These are phyloP conservation scores for Lactarius indigo DNA, from an alignment of 768 basidiomycete species.

Conservation along the genomic window DNA sequence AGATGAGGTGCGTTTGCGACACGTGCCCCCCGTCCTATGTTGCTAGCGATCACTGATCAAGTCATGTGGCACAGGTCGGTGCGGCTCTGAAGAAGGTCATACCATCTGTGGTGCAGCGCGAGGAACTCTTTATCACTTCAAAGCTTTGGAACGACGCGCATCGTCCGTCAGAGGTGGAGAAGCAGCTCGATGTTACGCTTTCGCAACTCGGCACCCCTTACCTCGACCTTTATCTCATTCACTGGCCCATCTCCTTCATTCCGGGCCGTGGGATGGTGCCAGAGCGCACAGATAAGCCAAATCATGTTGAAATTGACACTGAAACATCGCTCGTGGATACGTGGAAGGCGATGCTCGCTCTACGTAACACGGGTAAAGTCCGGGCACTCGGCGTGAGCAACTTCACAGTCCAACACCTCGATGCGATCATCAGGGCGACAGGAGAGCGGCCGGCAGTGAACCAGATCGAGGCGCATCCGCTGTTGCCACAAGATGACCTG, in stretches of 20 bases:
- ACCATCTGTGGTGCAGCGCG: slow-evolving; percentile 70
- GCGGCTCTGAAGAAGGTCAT: slow-evolving; percentile 73
- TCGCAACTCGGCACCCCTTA: slow-evolving; percentile 69
- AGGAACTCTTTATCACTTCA: slow-evolving; percentile 77
- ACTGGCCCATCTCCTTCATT: slow-evolving; percentile 75
- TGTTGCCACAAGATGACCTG: slow-evolving; percentile 71
- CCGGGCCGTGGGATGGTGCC: slow-evolving; percentile 54
- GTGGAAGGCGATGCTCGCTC: slow-evolving; percentile 75
- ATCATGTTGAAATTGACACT: slow-evolving; percentile 53
- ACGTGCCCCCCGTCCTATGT: no score
- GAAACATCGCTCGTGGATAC: slow-evolving; percentile 68
- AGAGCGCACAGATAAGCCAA: slow-evolving; percentile 40
- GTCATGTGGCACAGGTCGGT: slow-evolving; percentile 42
- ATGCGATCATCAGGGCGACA: slow-evolving; percentile 65
- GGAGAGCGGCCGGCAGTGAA: slow-evolving; percentile 73
- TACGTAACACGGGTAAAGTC: slow-evolving; percentile 68
- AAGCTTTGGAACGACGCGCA: slow-evolving; percentile 83
- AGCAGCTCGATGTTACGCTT: slow-evolving; percentile 73
- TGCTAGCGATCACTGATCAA: background rate
- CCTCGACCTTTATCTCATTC: slow-evolving; percentile 78
- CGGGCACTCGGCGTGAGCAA: slow-evolving; percentile 79
- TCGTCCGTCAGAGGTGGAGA: slow-evolving; percentile 61
- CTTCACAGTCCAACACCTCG: slow-evolving; percentile 62
- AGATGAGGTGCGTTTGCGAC: slow-evolving; percentile 43
- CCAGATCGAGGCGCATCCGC: slow-evolving; percentile 83